Evolutionary conservation across 208 protist genomes (phyloP).

Genomic region (Leishmania guyanensis): DNA sequence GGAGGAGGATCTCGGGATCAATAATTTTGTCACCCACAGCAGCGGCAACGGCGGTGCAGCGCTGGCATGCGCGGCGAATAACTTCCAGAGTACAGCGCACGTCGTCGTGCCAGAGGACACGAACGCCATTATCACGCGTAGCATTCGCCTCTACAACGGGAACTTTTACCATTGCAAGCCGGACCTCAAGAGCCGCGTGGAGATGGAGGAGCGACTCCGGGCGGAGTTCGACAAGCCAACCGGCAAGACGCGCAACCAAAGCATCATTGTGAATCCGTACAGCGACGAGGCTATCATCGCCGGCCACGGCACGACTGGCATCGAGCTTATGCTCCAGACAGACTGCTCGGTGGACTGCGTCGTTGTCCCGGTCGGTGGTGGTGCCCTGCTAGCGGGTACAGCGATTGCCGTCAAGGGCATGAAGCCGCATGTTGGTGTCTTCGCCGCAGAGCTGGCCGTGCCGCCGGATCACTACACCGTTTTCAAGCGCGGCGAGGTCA

Average conservation of each 20-base stretch:
- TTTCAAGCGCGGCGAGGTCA: slow-evolving; percentile 50
- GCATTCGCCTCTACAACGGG: slow-evolving; percentile 71
- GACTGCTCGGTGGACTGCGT: slow-evolving; percentile 82
- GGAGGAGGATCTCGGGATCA: slow-evolving; percentile 61
- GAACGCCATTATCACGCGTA: slow-evolving; percentile 68
- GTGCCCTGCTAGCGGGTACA: slow-evolving; percentile 84
- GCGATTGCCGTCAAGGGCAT: slow-evolving; percentile 91
- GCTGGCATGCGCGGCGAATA: slow-evolving; percentile 81
- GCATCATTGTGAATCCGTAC: slow-evolving; percentile 90
- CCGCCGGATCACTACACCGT: slow-evolving; percentile 29
- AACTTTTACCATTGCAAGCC: slow-evolving; percentile 48
- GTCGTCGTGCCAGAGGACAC: slow-evolving; percentile 91
- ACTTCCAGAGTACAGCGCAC: slow-evolving; percentile 75
- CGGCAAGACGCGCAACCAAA: slow-evolving; percentile 55
- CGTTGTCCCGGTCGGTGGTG: slow-evolving; percentile 89
- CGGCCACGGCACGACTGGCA: slow-evolving; percentile 86
- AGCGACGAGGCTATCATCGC: slow-evolving; percentile 91
- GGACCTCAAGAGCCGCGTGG: slow-evolving; percentile 51
- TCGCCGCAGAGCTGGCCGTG: slow-evolving; percentile 74
- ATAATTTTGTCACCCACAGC: slow-evolving; percentile 87
- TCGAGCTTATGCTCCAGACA: slow-evolving; percentile 90
- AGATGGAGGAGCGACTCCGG: slow-evolving; percentile 37
- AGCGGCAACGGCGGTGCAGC: slow-evolving; percentile 94
- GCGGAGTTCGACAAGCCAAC: slow-evolving; percentile 42
- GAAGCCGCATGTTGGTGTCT: slow-evolving; percentile 87